phyloP scores from a whole-genome alignment of 805 yeast genomes.

The Myxozyma vanderwaltii region DNA sequence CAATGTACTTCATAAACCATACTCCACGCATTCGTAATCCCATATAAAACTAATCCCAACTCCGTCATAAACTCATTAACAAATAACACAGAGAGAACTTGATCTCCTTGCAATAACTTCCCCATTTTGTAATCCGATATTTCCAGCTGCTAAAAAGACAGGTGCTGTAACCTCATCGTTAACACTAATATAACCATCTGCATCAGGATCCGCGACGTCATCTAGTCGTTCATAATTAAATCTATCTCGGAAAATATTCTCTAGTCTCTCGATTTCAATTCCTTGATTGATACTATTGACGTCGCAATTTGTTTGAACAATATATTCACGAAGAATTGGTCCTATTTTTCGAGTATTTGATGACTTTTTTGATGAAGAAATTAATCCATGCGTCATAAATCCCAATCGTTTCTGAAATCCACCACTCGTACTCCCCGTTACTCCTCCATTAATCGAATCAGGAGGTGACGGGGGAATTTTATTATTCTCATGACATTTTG shows the following conservation, averaged over 20 bases:
- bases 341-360: background rate
- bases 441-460: background rate
- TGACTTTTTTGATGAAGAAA: background rate
- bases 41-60: no score
- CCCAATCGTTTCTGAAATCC: background rate
- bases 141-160: background rate
- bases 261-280: background rate
- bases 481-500: background rate
- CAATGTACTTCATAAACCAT: no score
- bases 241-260: background rate
- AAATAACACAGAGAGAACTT: conserved; percentile 2
- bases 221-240: background rate
- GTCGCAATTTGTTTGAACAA: no score
- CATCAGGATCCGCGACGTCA: background rate
- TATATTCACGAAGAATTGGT: background rate
- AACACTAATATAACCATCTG: background rate
- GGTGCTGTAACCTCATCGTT: background rate
- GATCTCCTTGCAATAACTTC: background rate
- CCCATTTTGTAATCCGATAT: background rate
- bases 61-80: background rate
- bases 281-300: no score
- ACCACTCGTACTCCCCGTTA: background rate
- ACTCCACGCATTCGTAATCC: no score
- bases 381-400: background rate
- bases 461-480: background rate